Evolutionary conservation across 805 yeast genomes (phyloP), one percentile per base, ranked within the genome.

Genomic region (Grigorovia transvaalensis): DNA sequence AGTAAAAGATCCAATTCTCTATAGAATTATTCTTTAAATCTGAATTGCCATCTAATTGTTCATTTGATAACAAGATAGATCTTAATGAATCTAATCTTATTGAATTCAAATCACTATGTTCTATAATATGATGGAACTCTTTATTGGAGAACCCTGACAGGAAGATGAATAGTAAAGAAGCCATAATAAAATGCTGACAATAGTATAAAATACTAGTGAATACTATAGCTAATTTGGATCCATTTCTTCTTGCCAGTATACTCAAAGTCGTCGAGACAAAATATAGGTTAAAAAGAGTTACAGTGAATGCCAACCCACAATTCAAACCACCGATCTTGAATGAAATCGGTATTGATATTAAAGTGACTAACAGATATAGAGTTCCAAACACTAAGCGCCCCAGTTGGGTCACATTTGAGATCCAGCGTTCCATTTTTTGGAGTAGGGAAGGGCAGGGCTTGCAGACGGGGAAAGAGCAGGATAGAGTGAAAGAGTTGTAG

Each of bases 261-360:
- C 95, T 75, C 33, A 88, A 61, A 1, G 95, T 81, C 9, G 96
- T 87, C 51, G 88, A 71, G 6, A 78, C 64, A 54, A 87, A 82
- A 67, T 89, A 90, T 50, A 85, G 68, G 45, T 78, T 71, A 51
- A 87, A 78, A 47, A 91, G 74, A 7, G 96, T 82, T 35, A 82
- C 76, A 0, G 91, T 81, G 66, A 82, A 93, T 18, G 95, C 81
- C 54, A 93, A 71, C 1, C 99, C 99, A 68, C 98, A 91, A 51
- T 80, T 76, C 18, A 83, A 76, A 1, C 98, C 97, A 9, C 98
- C 98, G 42, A 88, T 84, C 62, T 91, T 96, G 68, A 93, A 93
- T 23, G 97, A 85, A 55, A 93, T 76, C 4, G 98, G 98, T 7
- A 93, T 85, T 2, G 96, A 85, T 33, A 90, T 73, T 30, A 89